Base-by-base conservation (phyloP, 176 grass and related monocot genomes). In the Aegilops speltoides region DNA sequence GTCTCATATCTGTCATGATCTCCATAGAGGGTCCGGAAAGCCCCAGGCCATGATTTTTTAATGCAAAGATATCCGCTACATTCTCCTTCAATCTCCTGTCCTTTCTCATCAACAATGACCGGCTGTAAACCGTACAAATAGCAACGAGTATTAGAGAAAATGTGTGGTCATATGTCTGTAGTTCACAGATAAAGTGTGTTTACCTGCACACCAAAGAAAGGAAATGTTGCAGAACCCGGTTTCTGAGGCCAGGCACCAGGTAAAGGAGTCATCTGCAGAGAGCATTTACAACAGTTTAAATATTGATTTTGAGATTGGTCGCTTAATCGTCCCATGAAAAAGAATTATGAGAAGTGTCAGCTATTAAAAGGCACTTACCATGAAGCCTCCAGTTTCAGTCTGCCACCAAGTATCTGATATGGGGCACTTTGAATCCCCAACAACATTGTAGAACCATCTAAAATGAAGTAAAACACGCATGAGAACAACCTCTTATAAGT, bases 391-490 rank as follows among this genome's bases (percentile, higher is more conserved):
- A 29, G 95, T 95, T 90, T 98, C 95, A 85, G 95, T 98, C 90
- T 98, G 95, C 95, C 95, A 98, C 95, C 95, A 98, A 48, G 93
- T 98, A 37, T 98, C 95, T 70, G 95, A 95, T 91, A 95, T 98
- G 48, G 95, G 95, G 87, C 95, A 93, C 72, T 84, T 72, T 62
- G 95, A 88, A 48, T 98, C 91, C 75, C 95, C 95, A 10, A 98
- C 91, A 92, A 95, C 60, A 93, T 95, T 95, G 79, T 88, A 98
- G 86, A 95, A 95, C 95, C 95, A 98, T 88, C 95, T 98, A 83
- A 25, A 50, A 86, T 69, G 62, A 84, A 90, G 60, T 79, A 77
- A 86, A 77, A 34, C 48, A 82, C 45, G 32, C 52, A 80, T 87
- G 60, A 85, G 67, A 59, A 67, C 76, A 24, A 81, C 16, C 28